phyloP scores from a whole-genome alignment of 2,329 filamentous ascomycete genomes.

The Colletotrichum tamarilloi region DNA sequence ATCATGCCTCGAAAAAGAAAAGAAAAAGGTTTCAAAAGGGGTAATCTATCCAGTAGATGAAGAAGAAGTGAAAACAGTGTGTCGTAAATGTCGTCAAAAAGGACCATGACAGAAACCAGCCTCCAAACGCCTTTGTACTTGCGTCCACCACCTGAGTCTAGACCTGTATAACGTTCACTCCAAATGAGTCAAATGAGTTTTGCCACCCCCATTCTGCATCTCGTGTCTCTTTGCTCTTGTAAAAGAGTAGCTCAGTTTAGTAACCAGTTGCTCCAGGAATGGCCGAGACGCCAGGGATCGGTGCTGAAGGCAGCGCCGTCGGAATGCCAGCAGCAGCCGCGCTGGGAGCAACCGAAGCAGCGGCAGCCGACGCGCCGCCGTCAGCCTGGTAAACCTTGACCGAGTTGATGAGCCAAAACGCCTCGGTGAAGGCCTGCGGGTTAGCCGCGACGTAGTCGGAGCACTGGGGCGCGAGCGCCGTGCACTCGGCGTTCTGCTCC shows the following conservation, averaged over 20 bases:
- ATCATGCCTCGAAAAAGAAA: neutral
- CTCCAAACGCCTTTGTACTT: slow-evolving; percentile 27
- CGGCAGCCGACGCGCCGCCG: neutral
- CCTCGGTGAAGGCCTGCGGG: slow-evolving; percentile 75
- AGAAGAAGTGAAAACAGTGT: neutral
- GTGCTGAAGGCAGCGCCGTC: neutral
- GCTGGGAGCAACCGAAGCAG: neutral
- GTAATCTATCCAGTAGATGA: slow-evolving; percentile 25
- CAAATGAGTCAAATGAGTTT: neutral
- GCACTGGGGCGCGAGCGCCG: slow-evolving; percentile 72
- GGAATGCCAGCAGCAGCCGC: neutral
- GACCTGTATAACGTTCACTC: neutral
- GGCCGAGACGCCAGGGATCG: neutral
- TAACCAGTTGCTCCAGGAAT: neutral
- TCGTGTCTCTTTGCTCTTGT: neutral
- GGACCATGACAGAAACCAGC: neutral
- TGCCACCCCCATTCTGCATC: neutral
- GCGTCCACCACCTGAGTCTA: slow-evolving; percentile 6
- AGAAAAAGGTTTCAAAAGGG: neutral
- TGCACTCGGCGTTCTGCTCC: slow-evolving; percentile 66
- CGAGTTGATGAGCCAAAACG: slow-evolving; percentile 82
- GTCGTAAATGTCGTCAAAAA: slow-evolving; percentile 21
- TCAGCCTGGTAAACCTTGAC: slow-evolving; percentile 70
- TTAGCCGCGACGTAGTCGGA: slow-evolving; percentile 77
- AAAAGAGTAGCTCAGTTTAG: neutral